Base-by-base conservation (phyloP, 192 early-diverging fungal species). In the Podila clonocystis region DNA sequence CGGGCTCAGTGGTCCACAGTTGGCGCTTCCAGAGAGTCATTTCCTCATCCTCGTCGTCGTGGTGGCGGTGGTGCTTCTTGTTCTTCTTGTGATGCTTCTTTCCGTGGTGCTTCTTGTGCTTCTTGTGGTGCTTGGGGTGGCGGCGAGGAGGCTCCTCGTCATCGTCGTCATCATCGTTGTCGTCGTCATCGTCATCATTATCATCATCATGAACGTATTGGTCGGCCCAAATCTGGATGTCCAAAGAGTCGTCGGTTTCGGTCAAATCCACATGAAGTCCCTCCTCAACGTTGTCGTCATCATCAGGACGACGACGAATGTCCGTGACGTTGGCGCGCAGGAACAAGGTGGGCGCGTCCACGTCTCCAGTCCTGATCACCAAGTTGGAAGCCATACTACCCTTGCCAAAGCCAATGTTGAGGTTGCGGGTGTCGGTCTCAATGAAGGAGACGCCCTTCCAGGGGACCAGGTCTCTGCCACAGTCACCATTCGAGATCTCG, bases 271-370 rank as follows among this genome's bases (percentile, higher is more conserved):
- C 34, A 26, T 79, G 75, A 58, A 79, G 65, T 59, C 75, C 75
- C 50, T 72, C 49, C 13, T 68, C 57, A 7, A 38, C 62, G 8
- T 61, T 57, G 22, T 20, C 62, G 7, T 64, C 70, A 63, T 63
- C 70, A 12, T 38, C 62, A n/a, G n/a, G n/a, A 64, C 67, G 59
- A 36, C 62, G 59, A 58, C 20, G 38, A 24, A 17, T 55, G 48
- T 73, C 63, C 57, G 77, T 80, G 9, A 80, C 71, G 24, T 80
- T 80, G 15, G 77, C 77, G 6, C 49, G 38, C 62, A 80, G 59
- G 48, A 24, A 26, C 38, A 80, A 12, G 17, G 67, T 69, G 2
- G 77, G 70, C 1, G 49, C 0, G 8, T 64, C 60, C 17, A 80
- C 77, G 3, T 65, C 57, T 8, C 77, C 66, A 2, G 61, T 28